Evolutionary conservation across 1,139 yeast species (phyloP), one percentile per base, ranked within the genome.

Genomic region (Yamadazyma spencermartinsiae): DNA sequence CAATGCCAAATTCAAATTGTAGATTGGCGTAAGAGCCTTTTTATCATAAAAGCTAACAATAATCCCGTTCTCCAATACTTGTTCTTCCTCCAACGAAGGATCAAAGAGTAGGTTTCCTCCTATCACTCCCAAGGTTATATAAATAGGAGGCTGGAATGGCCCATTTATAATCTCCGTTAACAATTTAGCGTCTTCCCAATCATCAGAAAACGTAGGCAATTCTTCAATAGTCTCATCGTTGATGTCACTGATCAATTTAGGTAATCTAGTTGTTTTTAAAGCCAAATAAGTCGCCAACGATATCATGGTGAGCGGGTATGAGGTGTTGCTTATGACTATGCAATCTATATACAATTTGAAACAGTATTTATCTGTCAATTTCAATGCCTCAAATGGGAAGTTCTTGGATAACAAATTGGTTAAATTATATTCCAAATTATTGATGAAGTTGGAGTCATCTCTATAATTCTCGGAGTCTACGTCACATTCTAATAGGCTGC

Each of bases 201-300:
- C 95, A 53, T 89, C 97, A 32, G 90, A 82, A 55, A 90, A 90
- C 0, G 89, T 86, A 1, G 98, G 98, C 46, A 86, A 82, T 59
- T 89, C 96, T 54, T 86, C 96, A 13, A 86, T 63, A 38, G 76
- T 79, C 32, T 64, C 68, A 49, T 74, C 80, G 44, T 78, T 69
- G 58, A 60, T 77, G 18, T 74, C 80, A 14, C 95, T 85, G 3
- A 79, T 65, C 40, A 88, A 66, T 36, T 81, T 69, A 4, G 98
- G 98, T 39, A 90, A 69, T 44, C 72, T 72, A 1, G 97, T 83
- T 15, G 92, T 79, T 49, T 80, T 80, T 49, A 90, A 72, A 0
- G 97, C 96, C 48, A 88, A 72, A 56, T 86, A 89, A 2, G 80
- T 72, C 2, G 95, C 83, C 61, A 89, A 73, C 1, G 96, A 86